Base-by-base conservation (phyloP, 208 protist species). In the Borovskyia barvae region DNA sequence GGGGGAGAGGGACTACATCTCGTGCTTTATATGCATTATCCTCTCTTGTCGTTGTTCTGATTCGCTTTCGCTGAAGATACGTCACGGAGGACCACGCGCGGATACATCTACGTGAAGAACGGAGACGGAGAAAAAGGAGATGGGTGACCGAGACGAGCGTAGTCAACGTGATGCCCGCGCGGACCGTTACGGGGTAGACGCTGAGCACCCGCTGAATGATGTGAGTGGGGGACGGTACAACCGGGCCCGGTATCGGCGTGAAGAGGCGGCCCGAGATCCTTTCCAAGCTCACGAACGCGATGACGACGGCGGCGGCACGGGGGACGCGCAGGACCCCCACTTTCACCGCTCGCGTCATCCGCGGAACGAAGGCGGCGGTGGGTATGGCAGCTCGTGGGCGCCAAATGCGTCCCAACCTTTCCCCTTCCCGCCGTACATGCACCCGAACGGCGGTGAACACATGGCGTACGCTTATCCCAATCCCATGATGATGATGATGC, bases 151-250 rank as follows among this genome's bases (percentile, higher is more conserved):
- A 6, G 63, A 69, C 53, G 17, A 22, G 26, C 30, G 46, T n/a
- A 39, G 46, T 39, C 36, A 17, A 6, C 63, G 63, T 37, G 63
- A 70, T 39, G 46, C 53, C 7, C 62, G 62, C 29, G 62, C 62
- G 25, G 62, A 69, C 37, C 62, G 62, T 39, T 61, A 68, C 51
- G 45, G 22, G 25, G 39, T 36, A 28, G 41, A 37, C n/a, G 45
- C 20, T 32, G 54, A 33, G 25, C 25, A n/a, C 26, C 32, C 5
- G 37, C 26, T 19, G 29, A 22, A 51, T 14, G 41, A 47, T 24
- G 63, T 43, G 22, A 48, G 63, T 17, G 54, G 53, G n/a, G 52
- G 52, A 15, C 63, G 63, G 5, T 70, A 70, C 63, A 70, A 62
- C 40, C 30, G 63, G 17, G 63, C 63, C 8, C 36, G 57, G 37